phyloP scores from a whole-genome alignment of 805 yeast species.

The Suhomyces xylopsoci region DNA sequence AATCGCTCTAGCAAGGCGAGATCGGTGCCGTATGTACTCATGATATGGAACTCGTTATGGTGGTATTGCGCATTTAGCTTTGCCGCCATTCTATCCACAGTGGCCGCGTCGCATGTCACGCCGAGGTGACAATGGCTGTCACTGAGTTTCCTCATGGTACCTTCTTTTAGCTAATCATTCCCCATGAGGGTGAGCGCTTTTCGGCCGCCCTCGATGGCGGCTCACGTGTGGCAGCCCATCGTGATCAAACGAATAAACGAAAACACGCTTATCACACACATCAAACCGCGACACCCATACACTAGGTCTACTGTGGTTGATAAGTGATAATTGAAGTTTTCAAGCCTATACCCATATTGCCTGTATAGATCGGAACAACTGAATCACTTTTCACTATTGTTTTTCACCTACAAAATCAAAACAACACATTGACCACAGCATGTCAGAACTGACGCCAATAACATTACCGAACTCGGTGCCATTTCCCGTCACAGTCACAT shows the following conservation, averaged over 20 bases:
- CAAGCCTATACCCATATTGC: background rate
- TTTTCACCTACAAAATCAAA: background rate
- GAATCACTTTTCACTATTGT: background rate
- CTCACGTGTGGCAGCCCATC: background rate
- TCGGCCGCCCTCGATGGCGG: background rate
- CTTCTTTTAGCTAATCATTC: background rate
- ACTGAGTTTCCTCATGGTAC: constrained; percentile 4
- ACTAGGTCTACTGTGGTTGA: background rate
- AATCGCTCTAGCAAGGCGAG: constrained; percentile 22
- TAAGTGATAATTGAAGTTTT: background rate
- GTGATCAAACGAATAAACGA: background rate
- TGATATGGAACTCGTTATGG: constrained; percentile 23
- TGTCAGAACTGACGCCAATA: constrained; percentile 45
- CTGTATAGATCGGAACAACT: background rate
- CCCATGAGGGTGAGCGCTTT: background rate
- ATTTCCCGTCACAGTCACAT: constrained; percentile 64
- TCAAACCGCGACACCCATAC: background rate
- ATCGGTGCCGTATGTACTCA: constrained; percentile 40
- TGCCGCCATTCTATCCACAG: constrained; percentile 9
- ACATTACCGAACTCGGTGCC: constrained; percentile 60
- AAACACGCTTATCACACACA: background rate
- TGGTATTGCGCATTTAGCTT: constrained; percentile 5
- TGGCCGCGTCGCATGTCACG: constrained; percentile 10
- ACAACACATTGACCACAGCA: constrained; percentile 5
- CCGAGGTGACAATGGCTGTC: constrained; percentile 40